phyloP scores from a whole-genome alignment of 805 yeast species.

The Yamadazyma laniorum region DNA sequence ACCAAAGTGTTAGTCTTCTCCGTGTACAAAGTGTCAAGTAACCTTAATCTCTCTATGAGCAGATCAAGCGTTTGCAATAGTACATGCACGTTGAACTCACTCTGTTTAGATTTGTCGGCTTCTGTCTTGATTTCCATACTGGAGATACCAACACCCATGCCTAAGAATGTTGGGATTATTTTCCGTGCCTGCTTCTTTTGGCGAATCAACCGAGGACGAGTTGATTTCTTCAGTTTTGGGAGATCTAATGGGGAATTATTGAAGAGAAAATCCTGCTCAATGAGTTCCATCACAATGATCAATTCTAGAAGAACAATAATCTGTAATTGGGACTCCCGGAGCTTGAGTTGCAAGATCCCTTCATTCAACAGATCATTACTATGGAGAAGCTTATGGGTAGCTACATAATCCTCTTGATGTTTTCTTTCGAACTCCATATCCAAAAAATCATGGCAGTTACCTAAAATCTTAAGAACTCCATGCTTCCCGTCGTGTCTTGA shows the following conservation, averaged over 20 bases:
- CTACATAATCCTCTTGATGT: slow-evolving; percentile 18
- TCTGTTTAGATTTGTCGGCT: slow-evolving; percentile 18
- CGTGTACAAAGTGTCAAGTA: slow-evolving; percentile 48
- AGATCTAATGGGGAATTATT: slow-evolving; percentile 1
- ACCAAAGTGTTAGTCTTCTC: slow-evolving; percentile 26
- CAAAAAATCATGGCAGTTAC: slow-evolving; percentile 1
- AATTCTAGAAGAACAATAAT: slow-evolving; percentile 48
- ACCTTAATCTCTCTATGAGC: slow-evolving; percentile 50
- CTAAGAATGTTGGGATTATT: slow-evolving; percentile 43
- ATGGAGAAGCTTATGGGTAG: slow-evolving; percentile 4
- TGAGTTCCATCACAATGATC: slow-evolving; percentile 31
- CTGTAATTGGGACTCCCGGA: slow-evolving; percentile 58
- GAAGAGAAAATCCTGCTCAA: slow-evolving; percentile 34
- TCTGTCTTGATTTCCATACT: background rate
- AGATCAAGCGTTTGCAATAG: slow-evolving; percentile 35
- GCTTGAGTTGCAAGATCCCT: slow-evolving; percentile 42
- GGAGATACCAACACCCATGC: slow-evolving; percentile 30
- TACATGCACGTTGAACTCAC: slow-evolving; percentile 12
- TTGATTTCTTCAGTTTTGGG: slow-evolving; percentile 7
- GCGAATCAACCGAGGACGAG: slow-evolving; percentile 24
- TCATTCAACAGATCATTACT: slow-evolving; percentile 3
- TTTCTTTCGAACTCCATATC: slow-evolving; percentile 20
- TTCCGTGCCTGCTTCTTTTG: slow-evolving; percentile 23
- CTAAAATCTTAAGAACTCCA: slow-evolving; percentile 20
- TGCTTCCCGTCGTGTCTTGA: slow-evolving; percentile 36